Percentiles rank a stretch among this genome's conserved stretches.
Evolutionary conservation across 768 basidiomycete genomes (phyloP).

Genomic region (Pulveroboletus sp.): DNA sequence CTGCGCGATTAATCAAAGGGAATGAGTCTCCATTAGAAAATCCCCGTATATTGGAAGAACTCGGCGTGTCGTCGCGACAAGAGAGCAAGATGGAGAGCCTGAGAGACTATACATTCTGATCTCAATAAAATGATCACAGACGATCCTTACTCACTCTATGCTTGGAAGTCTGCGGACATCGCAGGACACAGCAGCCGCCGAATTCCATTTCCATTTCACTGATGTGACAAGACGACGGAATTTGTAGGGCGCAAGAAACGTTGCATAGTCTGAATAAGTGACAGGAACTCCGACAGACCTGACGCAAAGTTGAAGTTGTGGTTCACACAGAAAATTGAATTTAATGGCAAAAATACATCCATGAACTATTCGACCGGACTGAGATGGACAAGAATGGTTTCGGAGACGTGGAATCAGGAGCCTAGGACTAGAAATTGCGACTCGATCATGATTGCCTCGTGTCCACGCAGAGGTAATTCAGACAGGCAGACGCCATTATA

Average conservation of each 20-base stretch:
- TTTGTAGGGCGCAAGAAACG: too few relatives aligned
- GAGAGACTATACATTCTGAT: too few relatives aligned
- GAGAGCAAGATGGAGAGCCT: too few relatives aligned
- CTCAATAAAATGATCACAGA: not conserved
- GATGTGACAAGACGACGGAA: not conserved
- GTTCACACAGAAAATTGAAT: not conserved
- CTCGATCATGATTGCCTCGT: not conserved
- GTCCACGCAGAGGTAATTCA: too few relatives aligned
- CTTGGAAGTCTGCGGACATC: not conserved
- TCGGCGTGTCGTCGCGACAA: not conserved
- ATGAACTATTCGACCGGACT: not conserved
- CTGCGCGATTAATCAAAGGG: not conserved
- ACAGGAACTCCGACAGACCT: slow-evolving; percentile 7
- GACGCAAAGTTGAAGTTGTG: not conserved
- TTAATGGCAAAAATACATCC: not conserved
- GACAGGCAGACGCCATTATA: too few relatives aligned
- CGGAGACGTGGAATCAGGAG: not conserved
- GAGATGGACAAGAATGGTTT: not conserved
- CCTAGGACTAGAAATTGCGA: not conserved
- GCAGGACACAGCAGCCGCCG: not conserved
- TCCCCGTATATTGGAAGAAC: not conserved
- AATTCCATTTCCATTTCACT: slow-evolving; percentile 4
- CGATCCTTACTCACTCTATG: not conserved
- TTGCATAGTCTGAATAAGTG: too few relatives aligned
- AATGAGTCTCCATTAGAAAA: not conserved